Evolutionary conservation across 345 rosid species (phyloP).

Genomic region (Gossypioides kirkii): DNA sequence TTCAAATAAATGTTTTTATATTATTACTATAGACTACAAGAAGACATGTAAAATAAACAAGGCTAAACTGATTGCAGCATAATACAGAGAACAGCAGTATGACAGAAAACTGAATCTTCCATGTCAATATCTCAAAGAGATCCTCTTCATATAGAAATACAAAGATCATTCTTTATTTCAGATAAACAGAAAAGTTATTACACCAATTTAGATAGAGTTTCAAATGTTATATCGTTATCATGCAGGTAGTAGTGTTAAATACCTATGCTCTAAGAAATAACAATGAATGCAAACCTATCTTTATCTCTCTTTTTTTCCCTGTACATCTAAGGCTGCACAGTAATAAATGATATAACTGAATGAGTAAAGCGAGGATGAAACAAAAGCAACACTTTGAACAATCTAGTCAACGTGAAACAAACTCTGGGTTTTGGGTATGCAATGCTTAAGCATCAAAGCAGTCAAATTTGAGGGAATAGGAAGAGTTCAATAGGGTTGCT

Average conservation of each 20-base stretch:
- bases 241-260: background rate
- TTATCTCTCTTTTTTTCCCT: background rate
- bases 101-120: background rate
- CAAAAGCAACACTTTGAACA: background rate
- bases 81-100: background rate
- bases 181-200: background rate
- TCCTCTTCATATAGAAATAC: background rate
- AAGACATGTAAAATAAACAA: background rate
- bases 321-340: background rate
- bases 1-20: background rate
- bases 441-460: background rate
- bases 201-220: background rate
- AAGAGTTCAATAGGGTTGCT: background rate
- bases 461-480: background rate
- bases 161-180: background rate
- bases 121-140: background rate
- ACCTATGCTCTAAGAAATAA: background rate
- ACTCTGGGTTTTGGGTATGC: background rate
- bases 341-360: background rate
- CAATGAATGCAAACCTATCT: background rate
- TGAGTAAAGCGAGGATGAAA: background rate
- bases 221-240: background rate
- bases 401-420: background rate
- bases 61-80: background rate
- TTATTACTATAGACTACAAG: background rate